A percentile compares a stretch with the other conserved stretches of the same genome.
phyloP scores from a whole-genome alignment of 2,329 filamentous ascomycete species.

The Ascochyta koolunga region DNA sequence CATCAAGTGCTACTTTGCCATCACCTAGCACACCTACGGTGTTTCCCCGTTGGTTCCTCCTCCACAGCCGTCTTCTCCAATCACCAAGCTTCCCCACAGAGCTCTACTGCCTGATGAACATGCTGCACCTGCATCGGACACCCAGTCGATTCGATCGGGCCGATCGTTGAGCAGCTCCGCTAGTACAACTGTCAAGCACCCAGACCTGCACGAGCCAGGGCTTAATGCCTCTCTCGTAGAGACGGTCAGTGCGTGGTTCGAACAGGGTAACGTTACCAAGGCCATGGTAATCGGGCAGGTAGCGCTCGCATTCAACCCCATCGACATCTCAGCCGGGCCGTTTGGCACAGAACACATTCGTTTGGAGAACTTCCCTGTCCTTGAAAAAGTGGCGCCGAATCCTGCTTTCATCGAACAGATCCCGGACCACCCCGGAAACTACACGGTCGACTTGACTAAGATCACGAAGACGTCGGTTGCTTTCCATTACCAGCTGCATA shows the following conservation, averaged over 20 bases:
- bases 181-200: conserved; percentile 71
- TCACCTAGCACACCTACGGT: conserved; percentile 11
- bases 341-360: conserved; percentile 69
- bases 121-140: conserved; percentile 70
- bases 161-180: conserved; percentile 75
- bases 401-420: conserved; percentile 83
- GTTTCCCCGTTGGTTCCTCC: conserved; percentile 29
- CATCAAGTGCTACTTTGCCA: conserved; percentile 21
- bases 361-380: conserved; percentile 83
- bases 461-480: conserved; percentile 76
- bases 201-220: conserved; percentile 78
- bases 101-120: conserved; percentile 59
- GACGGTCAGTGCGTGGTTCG: conserved; percentile 84
- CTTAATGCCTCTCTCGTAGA: conserved; percentile 90
- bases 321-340: conserved; percentile 51
- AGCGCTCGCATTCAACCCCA: conserved; percentile 78
- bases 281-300: conserved; percentile 85
- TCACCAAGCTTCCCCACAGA: conserved; percentile 45
- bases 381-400: conserved; percentile 94
- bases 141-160: conserved; percentile 87
- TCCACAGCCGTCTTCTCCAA: conserved; percentile 43
- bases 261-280: conserved; percentile 72
- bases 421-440: conserved; percentile 75
- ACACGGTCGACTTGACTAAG: conserved; percentile 74
- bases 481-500: conserved; percentile 90